Evolutionary conservation across 176 grass and related monocot genomes (phyloP).

Genomic region (Dendrocalamus sinicus): DNA sequence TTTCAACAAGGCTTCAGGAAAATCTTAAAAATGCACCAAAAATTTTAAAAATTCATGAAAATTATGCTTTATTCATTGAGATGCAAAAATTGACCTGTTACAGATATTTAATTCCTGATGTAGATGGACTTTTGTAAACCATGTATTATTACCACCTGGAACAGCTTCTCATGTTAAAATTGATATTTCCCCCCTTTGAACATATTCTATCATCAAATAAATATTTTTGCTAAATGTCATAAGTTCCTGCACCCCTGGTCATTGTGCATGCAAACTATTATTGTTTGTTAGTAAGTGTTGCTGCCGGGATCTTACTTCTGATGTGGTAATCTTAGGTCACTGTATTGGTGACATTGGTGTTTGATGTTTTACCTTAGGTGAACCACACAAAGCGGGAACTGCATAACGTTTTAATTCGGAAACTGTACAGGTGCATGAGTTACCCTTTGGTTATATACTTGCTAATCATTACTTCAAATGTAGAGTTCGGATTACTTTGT

Average conservation of each 20-base stretch:
- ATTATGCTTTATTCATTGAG: too few species aligned
- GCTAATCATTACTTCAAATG: conserved; percentile 6
- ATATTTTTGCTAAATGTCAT: background rate
- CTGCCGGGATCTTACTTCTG: conserved; percentile 1
- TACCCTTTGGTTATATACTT: conserved; percentile 35
- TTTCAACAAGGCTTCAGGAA: too few species aligned
- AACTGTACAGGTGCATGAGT: conserved; percentile 72
- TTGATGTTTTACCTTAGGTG: conserved; percentile 59
- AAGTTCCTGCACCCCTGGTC: background rate
- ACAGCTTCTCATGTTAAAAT: conserved; percentile 15
- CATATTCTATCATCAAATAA: background rate
- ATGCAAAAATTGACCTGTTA: too few species aligned
- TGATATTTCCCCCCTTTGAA: background rate
- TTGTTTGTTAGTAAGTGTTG: conserved; percentile 16
- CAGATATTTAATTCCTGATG: too few species aligned
- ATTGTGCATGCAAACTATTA: conserved; percentile 11
- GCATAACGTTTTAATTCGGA: conserved; percentile 89
- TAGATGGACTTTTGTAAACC: too few species aligned
- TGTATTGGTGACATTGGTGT: conserved; percentile 18
- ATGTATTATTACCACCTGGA: background rate
- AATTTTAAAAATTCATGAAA: too few species aligned
- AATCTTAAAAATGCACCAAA: too few species aligned
- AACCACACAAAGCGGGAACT: conserved; percentile 93
- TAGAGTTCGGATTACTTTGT: conserved; percentile 2
- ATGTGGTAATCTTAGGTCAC: background rate